These are phyloP conservation scores for Halenospora varia DNA, from an alignment of 495 filamentous ascomycete genomes.

Conservation along the genomic window DNA sequence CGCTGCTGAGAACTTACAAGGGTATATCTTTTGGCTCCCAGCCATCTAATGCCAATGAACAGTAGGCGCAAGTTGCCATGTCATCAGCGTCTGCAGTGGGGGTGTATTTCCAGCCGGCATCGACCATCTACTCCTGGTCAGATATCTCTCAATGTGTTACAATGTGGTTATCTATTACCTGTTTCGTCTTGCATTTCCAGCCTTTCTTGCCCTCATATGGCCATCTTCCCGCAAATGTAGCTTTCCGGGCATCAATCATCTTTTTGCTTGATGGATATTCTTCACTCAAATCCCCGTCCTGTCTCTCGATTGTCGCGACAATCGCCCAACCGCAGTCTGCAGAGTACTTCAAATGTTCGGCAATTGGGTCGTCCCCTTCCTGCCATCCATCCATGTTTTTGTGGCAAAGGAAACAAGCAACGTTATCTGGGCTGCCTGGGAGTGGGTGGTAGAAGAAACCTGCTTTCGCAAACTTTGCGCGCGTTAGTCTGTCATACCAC, in stretches of 20 bases:
- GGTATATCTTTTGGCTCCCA: slow-evolving; percentile 93
- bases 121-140: slow-evolving; percentile 64
- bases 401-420: slow-evolving; percentile 79
- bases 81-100: slow-evolving; percentile 77
- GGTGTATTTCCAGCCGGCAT: slow-evolving; percentile 90
- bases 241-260: slow-evolving; percentile 71
- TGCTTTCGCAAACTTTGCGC: slow-evolving; percentile 63
- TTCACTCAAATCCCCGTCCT: slow-evolving; percentile 56
- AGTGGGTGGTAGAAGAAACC: slow-evolving; percentile 86
- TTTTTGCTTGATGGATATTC: slow-evolving; percentile 68
- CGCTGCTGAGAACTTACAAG: slow-evolving; percentile 47
- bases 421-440: slow-evolving; percentile 74
- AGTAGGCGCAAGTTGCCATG: slow-evolving; percentile 84
- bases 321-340: slow-evolving; percentile 85
- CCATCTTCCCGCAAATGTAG: slow-evolving; percentile 78
- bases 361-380: slow-evolving; percentile 68
- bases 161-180: slow-evolving; percentile 52
- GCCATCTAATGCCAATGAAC: slow-evolving; percentile 76
- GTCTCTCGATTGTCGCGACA: slow-evolving; percentile 63
- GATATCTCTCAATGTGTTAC: slow-evolving; percentile 5
- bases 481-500: slow-evolving; percentile 8
- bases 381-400: slow-evolving; percentile 88
- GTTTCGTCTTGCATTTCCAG: slow-evolving; percentile 82
- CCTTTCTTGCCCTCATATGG: slow-evolving; percentile 84
- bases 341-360: slow-evolving; percentile 81